phyloP scores from a whole-genome alignment of 257 asterid genomes.

The Gynochthodes officinalis region DNA sequence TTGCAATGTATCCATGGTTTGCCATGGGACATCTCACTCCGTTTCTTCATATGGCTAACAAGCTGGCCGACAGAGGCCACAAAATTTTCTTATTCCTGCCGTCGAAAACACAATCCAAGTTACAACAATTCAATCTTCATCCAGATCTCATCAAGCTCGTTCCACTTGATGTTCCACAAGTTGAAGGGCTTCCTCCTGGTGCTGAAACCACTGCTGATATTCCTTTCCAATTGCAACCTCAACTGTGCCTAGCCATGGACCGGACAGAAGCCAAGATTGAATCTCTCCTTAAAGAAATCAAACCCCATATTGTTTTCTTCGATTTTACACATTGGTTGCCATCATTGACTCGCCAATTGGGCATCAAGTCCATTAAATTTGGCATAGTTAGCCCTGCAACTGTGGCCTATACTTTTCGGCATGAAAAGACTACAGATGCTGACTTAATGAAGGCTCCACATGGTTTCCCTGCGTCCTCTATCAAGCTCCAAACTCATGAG shows the following conservation, averaged over 20 bases:
- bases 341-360: background rate
- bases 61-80: constrained; percentile 49
- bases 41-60: constrained; percentile 52
- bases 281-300: background rate
- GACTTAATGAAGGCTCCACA: too few species aligned
- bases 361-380: constrained; percentile 1
- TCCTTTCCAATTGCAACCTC: constrained; percentile 1
- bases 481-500: background rate
- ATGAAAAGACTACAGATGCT: constrained; percentile 6
- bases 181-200: constrained; percentile 15
- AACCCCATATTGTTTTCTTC: constrained; percentile 1
- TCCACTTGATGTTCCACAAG: background rate
- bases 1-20: constrained; percentile 58
- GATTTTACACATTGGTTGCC: constrained; percentile 17
- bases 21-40: constrained; percentile 62
- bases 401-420: background rate
- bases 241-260: constrained; percentile 10
- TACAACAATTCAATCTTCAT: constrained; percentile 10
- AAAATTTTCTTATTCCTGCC: constrained; percentile 44
- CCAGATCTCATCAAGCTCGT: background rate
- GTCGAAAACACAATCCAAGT: constrained; percentile 16
- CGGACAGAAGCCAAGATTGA: background rate
- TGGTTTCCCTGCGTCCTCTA: too few species aligned
- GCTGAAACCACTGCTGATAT: constrained; percentile 12
- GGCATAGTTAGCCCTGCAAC: constrained; percentile 2